Evolutionary conservation across 495 filamentous ascomycete species (phyloP).

Genomic region (Talaromyces borbonicus): DNA sequence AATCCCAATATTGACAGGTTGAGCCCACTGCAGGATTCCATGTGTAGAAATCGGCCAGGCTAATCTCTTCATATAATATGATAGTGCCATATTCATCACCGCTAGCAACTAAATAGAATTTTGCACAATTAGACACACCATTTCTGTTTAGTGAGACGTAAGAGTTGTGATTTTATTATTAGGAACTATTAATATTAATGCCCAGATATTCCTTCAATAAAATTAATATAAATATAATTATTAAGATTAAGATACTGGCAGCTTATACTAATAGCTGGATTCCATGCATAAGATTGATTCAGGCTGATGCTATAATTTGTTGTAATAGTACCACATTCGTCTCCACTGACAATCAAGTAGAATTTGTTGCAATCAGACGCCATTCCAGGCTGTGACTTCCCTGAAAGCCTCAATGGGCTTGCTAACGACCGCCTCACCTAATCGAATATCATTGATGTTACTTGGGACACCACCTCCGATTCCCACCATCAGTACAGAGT

Average conservation of each 20-base stretch:
- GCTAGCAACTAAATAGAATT: conserved; percentile 6
- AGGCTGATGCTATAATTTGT: conserved; percentile 12
- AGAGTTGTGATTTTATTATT: no score
- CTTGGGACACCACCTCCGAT: no score
- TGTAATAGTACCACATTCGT: conserved; percentile 17
- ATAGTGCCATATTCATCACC: conserved; percentile 9
- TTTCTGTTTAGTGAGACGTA: no score
- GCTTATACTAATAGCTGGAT: conserved; percentile 12
- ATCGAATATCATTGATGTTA: no score
- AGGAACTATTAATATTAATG: no score
- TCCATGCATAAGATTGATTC: conserved; percentile 15
- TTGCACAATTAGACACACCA: neutral
- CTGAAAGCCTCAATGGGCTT: no score
- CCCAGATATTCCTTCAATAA: no score
- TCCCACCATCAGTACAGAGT: no score
- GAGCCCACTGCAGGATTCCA: conserved; percentile 14
- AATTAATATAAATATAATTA: conserved; percentile 15
- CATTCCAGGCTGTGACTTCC: no score
- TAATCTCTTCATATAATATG: neutral
- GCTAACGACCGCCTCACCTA: no score
- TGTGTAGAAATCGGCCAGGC: neutral
- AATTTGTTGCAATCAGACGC: conserved; percentile 14
- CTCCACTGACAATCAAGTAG: conserved; percentile 14
- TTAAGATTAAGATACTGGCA: conserved; percentile 13
- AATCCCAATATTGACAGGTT: conserved; percentile 9